Conservation (phyloP, 2,329 filamentous ascomycete genomes). For the Colletotrichum sojae region DNA sequence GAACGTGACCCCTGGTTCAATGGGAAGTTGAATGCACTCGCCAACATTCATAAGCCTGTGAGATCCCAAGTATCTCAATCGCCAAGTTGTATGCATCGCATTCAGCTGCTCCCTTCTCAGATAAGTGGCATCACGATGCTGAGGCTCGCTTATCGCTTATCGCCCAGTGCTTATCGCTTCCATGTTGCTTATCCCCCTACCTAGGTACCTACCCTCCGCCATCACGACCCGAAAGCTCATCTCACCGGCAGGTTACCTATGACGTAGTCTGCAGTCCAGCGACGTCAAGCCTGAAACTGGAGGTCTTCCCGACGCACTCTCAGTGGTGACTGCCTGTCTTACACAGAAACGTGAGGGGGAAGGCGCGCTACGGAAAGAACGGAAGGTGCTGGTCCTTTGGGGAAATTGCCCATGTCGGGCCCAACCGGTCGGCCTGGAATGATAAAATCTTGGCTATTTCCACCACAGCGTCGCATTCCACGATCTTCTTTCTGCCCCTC, state of each 20-base stretch:
- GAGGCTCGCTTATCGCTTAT: constrained; percentile 18
- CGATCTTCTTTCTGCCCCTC: constrained; percentile 7
- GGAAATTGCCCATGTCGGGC: constrained; percentile 24
- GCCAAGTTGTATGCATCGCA: no score
- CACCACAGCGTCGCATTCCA: constrained; percentile 22
- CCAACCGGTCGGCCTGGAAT: constrained; percentile 8
- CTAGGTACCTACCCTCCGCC: no score
- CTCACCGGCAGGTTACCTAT: constrained; percentile 24
- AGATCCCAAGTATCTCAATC: no score
- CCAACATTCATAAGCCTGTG: no score
- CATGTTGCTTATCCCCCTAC: no score
- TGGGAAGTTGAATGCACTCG: no score
- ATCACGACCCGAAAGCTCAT: constrained; percentile 1
- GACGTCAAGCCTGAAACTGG: constrained; percentile 33
- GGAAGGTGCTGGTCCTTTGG: constrained; percentile 26
- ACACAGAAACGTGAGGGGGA: constrained; percentile 21
- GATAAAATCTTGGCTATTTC: constrained; percentile 26
- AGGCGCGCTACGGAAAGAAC: not conserved
- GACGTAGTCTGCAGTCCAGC: constrained; percentile 35
- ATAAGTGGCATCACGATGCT: constrained; percentile 3
- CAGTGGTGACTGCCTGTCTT: constrained; percentile 19
- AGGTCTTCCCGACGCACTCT: not conserved
- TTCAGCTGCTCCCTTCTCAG: no score
- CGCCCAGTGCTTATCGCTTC: no score
- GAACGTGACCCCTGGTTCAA: no score